Conservation (phyloP, 2,329 filamentous ascomycete species). For the Bimuria novae-zelandiae region DNA sequence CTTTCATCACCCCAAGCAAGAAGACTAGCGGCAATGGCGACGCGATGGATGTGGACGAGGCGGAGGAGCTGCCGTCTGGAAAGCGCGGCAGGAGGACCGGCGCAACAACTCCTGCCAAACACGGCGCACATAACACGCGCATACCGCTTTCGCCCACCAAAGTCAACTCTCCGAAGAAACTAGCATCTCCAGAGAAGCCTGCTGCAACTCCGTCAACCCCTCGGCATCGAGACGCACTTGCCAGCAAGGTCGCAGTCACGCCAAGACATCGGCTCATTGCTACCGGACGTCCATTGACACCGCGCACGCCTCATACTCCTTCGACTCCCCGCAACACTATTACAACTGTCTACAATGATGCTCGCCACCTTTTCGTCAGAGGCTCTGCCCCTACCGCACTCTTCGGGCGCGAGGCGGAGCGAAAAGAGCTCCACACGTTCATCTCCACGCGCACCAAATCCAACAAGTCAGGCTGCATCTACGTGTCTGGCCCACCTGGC, state of each 20-base stretch:
- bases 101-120: constrained; percentile 53
- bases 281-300: constrained; percentile 73
- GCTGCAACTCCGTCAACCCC: constrained; percentile 68
- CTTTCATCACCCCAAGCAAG: constrained; percentile 51
- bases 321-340: constrained; percentile 67
- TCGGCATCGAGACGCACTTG: constrained; percentile 77
- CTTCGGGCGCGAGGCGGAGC: constrained; percentile 75
- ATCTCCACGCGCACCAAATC: constrained; percentile 66
- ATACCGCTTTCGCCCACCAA: constrained; percentile 52
- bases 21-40: constrained; percentile 45
- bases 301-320: constrained; percentile 77
- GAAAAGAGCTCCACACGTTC: constrained; percentile 69
- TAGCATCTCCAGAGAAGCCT: constrained; percentile 54
- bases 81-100: constrained; percentile 38
- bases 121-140: constrained; percentile 50
- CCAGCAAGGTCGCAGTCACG: constrained; percentile 71
- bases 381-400: constrained; percentile 75
- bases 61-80: constrained; percentile 38
- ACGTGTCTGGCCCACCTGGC: constrained; percentile 92
- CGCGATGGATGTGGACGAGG: constrained; percentile 53
- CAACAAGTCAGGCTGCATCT: constrained; percentile 77
- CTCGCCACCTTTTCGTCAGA: constrained; percentile 83
- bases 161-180: constrained; percentile 53
- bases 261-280: constrained; percentile 84
- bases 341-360: constrained; percentile 82